A percentile compares a stretch with the other conserved stretches of the same genome.
Evolutionary conservation across 2,329 filamentous ascomycete species (phyloP).

Genomic region (Diaporthe caulivora): DNA sequence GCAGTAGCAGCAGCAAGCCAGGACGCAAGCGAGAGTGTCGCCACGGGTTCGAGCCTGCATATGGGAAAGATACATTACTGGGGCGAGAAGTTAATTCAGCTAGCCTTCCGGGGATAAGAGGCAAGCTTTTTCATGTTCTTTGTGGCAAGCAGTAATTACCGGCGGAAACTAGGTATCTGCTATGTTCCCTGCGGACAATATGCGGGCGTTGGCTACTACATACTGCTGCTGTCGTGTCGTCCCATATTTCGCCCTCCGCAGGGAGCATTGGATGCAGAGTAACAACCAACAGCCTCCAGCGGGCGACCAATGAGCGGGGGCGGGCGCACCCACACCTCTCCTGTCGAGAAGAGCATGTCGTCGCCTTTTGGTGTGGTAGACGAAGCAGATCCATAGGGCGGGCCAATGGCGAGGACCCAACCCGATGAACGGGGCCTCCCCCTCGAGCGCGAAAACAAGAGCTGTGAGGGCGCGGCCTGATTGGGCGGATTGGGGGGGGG

Average conservation of each 20-base stretch:
- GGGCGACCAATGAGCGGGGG: neutral
- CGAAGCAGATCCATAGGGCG: neutral
- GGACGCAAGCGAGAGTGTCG: neutral
- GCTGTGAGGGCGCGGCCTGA: constrained; percentile 41
- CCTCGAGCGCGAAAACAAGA: constrained; percentile 30
- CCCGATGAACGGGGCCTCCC: constrained; percentile 16
- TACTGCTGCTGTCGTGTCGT: neutral
- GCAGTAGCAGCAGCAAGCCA: constrained; percentile 6
- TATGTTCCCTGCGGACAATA: neutral
- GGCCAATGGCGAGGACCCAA: constrained; percentile 33
- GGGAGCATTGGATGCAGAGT: neutral
- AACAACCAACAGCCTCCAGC: neutral
- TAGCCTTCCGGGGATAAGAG: neutral
- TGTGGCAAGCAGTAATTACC: neutral
- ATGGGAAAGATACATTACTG: neutral
- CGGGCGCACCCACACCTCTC: neutral
- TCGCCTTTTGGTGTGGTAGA: constrained; percentile 10
- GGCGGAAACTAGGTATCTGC: neutral
- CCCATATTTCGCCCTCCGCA: neutral
- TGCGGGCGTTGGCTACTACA: neutral
- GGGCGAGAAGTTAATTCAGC: neutral
- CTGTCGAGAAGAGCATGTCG: neutral
- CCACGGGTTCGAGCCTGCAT: neutral
- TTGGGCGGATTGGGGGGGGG: neutral
- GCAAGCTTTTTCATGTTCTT: constrained; percentile 4